Base-by-base conservation (phyloP, 2,329 filamentous ascomycete genomes). In the Penicillium aurantiogriseum region DNA sequence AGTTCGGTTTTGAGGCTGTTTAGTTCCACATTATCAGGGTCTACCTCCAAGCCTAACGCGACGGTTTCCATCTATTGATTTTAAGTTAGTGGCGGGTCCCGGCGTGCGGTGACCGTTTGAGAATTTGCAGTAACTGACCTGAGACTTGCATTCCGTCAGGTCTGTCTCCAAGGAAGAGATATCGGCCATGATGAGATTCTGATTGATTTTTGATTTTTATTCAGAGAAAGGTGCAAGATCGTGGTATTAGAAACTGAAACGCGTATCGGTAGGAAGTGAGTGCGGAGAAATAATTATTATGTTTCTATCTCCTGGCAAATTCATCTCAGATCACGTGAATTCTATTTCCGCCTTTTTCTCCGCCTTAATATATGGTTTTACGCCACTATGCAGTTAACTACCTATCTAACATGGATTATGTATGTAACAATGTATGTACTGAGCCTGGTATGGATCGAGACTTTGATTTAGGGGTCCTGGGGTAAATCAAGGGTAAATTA, bases 1-100 rank as follows among this genome's bases (percentile, higher is more conserved):
- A 96, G 85, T 81, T 96, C 91, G 73, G 84, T 80, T 77, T 89
- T 88, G 73, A 96, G 85, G 71, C 83, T 85, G 69, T 88, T 83
- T 69, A 95, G 86, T 76, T 93, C 91, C 68, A 80, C 80, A 75
- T 91, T 93, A 58, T 89, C 88, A 62, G 92, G 88, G 69, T 94
- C 90, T 74, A 89, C 87, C 74, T 88, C 87, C 56, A 96, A 85
- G 64, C 90, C 89, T 54, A 85, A 81, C 68, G 87, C 79, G 58
- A 96, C 87, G 38, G 90, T 87, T 69, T 92, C 90, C 71, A 96
- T 85, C 89, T 92, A 69, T 25, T 46, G n/a, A 11, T 25, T 58
- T 47, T 6, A n/a, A 5, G 51, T 67, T 54, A 66, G 62, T 50
- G 38, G 15, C 43, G 19, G 25, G 9, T 45, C 29, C 7, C 21